Evolutionary conservation across 2,329 filamentous ascomycete species (phyloP), one percentile per base, ranked within the genome.

Genomic region (Pseudocercospora fuligena): DNA sequence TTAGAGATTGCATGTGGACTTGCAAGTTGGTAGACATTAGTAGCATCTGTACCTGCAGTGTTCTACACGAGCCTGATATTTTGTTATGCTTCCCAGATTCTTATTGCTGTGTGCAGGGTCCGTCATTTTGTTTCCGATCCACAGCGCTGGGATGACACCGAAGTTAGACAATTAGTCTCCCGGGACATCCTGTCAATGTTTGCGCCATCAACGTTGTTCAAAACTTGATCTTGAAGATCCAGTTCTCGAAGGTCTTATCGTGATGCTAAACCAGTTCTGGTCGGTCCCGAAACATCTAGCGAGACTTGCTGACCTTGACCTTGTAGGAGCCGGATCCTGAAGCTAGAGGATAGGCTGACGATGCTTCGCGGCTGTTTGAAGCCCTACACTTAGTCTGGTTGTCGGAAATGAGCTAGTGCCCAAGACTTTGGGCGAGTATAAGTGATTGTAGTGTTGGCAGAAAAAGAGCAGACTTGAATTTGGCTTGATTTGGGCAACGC

Each of bases 61-160:
- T 23, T 51, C 25, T 51, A 51, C 21, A 21, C 47, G 47, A 51
- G 47, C 51, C 51, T 56, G 51, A 56, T 56, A 31, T 56, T 33
- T 56, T 19, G 51, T 16, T 27, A 56, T 7, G 25, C 51, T 56
- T 56, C 51, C 51, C 51, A 31, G 51, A 31, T 56, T 56, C 23
- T 56, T 14, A 56, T 56, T 27, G 11, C 19, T 16, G 14, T 43
- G 19, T 56, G 25, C 51, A 54, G 51, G 51, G 51, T 54, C 51
- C 25, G 23, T 54, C 21, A 27, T 29, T 54, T 25, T 54, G 51
- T 54, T 27, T 57, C 25, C 14, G 40, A 21, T 51, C 47, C 25
- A 31, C 51, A 58, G 40, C 36, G 12, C 58, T 29, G 63, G 58
- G 63, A 61, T 65, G 25, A 47, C 51, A 51, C 49, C 49, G 43